Evolutionary conservation across 768 basidiomycete species (phyloP), one percentile per base, ranked within the genome.

Genomic region (Naganishia friedmannii): DNA sequence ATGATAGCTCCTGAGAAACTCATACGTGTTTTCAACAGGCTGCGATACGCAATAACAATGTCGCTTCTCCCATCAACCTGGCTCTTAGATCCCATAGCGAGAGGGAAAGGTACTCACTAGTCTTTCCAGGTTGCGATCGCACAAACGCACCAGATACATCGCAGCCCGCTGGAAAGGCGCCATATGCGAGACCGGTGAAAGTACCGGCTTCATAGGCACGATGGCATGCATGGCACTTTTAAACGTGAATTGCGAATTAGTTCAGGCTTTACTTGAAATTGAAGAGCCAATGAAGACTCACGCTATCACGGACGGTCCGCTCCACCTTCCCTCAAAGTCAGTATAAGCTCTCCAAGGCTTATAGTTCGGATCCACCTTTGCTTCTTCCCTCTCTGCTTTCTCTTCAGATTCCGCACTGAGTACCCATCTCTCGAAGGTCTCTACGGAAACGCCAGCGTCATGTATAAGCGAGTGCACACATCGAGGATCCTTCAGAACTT

Each of bases 371-470:
- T 63, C 28, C 6, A 58, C 15, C 13, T 67, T 70, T 15, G 66
- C 48, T 21, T 65, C 63, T 39, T 28, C 31, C 29, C 28, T 19
- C 12, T 21, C 58, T 10, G 56, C 46, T 10, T 32, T 68, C 4
- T 66, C 45, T 28, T 17, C 46, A 46, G 26, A 53, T 29, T 66
- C 69, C 5, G 70, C 31, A 23, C 45, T 42, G 26, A 32, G 13
- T 48, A 72, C 72, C 73, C 37, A 67, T 42, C 42, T 68, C 55
- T 28, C 13, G 29, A 66, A 66, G 12, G 6, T 51, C 3, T 66
- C 48, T 17, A 53, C 65, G 13, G 53, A 32, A 8, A 54, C 65
- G n/a, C 48, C 37, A 28, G 60, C 60, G 6, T 63, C 60, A n/a
- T 63, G 60, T 9, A 63, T 26, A 7, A 63, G 60, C 23, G 60